Conservation (phyloP, 176 grass and related monocot species). For the Eragrostis curvula region DNA sequence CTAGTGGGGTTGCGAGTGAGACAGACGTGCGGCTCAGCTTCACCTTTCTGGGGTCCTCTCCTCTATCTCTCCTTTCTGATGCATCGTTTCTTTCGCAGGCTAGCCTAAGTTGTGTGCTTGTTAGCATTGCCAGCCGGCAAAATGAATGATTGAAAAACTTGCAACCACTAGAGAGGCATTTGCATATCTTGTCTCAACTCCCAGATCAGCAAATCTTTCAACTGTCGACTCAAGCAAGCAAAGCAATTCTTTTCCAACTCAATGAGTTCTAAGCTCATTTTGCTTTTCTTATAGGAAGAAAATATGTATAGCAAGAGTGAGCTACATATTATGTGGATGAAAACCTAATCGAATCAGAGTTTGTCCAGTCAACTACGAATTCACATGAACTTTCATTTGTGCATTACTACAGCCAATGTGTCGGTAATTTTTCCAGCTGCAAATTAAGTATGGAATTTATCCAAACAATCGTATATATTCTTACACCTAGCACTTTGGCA, state of each 20-base stretch:
- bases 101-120: constrained; percentile 31
- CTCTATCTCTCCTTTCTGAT: neutral
- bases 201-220: constrained; percentile 6
- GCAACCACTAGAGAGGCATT: constrained; percentile 30
- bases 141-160: neutral
- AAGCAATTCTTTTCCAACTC: neutral
- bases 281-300: neutral
- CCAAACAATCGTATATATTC: too few species aligned
- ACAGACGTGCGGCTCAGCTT: constrained; percentile 26
- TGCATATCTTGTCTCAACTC: constrained; percentile 8
- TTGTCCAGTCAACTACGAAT: neutral
- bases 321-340: neutral
- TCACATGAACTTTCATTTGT: too few species aligned
- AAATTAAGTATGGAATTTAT: too few species aligned
- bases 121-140: constrained; percentile 37
- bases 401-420: too few species aligned
- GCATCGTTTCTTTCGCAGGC: neutral
- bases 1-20: constrained; percentile 33
- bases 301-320: neutral
- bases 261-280: neutral
- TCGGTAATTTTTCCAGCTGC: too few species aligned
- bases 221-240: constrained; percentile 13
- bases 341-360: neutral
- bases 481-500: too few species aligned
- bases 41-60: neutral